Conservation (phyloP, 2,329 filamentous ascomycete genomes). For the Stemphylium lycopersici region DNA sequence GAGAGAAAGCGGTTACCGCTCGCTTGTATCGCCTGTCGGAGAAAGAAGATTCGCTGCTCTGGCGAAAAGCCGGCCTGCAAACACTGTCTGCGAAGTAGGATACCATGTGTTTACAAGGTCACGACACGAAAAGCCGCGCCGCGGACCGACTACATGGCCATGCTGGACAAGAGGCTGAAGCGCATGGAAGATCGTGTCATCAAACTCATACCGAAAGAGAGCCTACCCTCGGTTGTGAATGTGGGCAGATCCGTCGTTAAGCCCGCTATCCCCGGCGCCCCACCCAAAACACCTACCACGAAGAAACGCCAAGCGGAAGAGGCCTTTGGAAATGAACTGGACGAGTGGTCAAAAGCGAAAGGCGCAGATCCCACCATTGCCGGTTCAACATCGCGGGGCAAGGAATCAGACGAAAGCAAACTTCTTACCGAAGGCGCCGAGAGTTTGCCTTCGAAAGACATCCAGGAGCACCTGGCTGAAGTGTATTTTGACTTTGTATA, state of each 20-base stretch:
- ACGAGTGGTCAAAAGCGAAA: conserved; percentile 74
- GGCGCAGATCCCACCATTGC: conserved; percentile 60
- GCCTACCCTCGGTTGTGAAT: conserved; percentile 69
- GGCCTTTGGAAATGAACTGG: conserved; percentile 81
- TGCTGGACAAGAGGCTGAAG: conserved; percentile 94
- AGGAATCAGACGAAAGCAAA: conserved; percentile 73
- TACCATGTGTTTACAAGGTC: conserved; percentile 97
- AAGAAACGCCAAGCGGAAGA: conserved; percentile 88
- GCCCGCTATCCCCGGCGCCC: conserved; percentile 69
- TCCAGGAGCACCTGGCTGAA: conserved; percentile 92
- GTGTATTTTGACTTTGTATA: conserved; percentile 97
- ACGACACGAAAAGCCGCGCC: conserved; percentile 93
- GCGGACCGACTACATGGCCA: conserved; percentile 97
- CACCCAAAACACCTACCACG: conserved; percentile 59
- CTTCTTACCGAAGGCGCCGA: conserved; percentile 82
- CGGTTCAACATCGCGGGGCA: conserved; percentile 51
- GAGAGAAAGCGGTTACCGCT: conserved; percentile 91
- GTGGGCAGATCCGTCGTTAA: conserved; percentile 85
- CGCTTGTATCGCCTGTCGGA: conserved; percentile 91
- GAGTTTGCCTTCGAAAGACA: conserved; percentile 79
- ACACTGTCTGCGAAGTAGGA: conserved; percentile 88
- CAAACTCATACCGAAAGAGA: conserved; percentile 89
- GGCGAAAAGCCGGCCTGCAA: conserved; percentile 98
- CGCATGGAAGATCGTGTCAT: conserved; percentile 98
- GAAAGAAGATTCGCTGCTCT: conserved; percentile 98